phyloP scores from a whole-genome alignment of 306 rosid species.

The Carpinus fangiana region DNA sequence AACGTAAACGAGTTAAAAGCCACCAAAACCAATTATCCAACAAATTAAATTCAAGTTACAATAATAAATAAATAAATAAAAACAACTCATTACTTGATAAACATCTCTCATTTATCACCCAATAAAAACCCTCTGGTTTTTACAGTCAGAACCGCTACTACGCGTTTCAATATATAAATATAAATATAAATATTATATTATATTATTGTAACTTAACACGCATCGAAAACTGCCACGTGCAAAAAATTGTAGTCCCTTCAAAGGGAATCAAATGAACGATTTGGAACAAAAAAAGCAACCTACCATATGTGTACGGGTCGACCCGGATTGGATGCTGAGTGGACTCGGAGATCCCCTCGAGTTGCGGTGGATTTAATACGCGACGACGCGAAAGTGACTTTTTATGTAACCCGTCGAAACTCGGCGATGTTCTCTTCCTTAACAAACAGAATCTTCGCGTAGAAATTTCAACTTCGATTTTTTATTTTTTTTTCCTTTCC shows the following conservation, averaged over 20 bases:
- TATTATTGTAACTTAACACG: too few relatives aligned
- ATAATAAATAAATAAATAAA: too few relatives aligned
- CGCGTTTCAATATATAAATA: too few relatives aligned
- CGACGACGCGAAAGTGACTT: slow-evolving; percentile 69
- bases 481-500: background rate
- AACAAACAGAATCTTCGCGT: slow-evolving; percentile 57
- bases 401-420: slow-evolving; percentile 22
- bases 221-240: too few relatives aligned
- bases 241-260: background rate
- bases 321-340: background rate
- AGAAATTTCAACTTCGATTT: slow-evolving; percentile 30
- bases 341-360: background rate
- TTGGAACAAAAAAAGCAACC: background rate
- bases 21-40: too few relatives aligned
- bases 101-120: too few relatives aligned
- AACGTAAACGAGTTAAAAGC: too few relatives aligned
- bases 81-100: too few relatives aligned
- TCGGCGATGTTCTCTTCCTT: slow-evolving; percentile 28
- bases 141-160: too few relatives aligned
- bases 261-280: slow-evolving; percentile 5
- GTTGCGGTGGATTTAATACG: slow-evolving; percentile 46
- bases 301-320: background rate
- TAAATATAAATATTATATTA: too few relatives aligned
- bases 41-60: too few relatives aligned
- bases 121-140: too few relatives aligned